A percentile compares a stretch with the other conserved stretches of the same genome.
Conservation (phyloP, 2,329 filamentous ascomycete species). For the Aspergillus hiratsukae region DNA sequence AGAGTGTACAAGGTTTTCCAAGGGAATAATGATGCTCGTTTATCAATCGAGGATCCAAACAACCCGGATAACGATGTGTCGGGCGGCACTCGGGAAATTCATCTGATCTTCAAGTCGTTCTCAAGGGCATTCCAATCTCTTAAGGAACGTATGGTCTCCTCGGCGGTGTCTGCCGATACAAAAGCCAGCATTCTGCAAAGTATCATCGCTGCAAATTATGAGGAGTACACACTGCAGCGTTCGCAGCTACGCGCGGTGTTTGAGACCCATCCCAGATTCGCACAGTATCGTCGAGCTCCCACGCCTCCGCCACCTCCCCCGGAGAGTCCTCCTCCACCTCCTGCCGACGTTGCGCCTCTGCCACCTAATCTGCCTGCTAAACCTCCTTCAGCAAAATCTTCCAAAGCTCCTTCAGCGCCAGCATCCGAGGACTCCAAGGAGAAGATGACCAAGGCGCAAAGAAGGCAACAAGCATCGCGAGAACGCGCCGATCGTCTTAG, state of each 20-base stretch:
- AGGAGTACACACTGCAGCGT: slow-evolving; percentile 66
- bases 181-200: slow-evolving; percentile 61
- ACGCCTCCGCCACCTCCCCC: slow-evolving; percentile 25
- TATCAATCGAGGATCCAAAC: slow-evolving; percentile 92
- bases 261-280: slow-evolving; percentile 36
- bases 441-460: slow-evolving; percentile 22
- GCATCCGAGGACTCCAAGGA: slow-evolving; percentile 13
- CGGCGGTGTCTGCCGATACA: slow-evolving; percentile 15
- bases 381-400: neutral
- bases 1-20: slow-evolving; percentile 45
- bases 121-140: slow-evolving; percentile 58
- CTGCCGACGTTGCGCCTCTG: slow-evolving; percentile 14
- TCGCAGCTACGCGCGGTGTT: slow-evolving; percentile 56
- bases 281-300: slow-evolving; percentile 22
- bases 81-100: slow-evolving; percentile 71
- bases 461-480: slow-evolving; percentile 21
- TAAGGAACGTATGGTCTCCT: slow-evolving; percentile 50
- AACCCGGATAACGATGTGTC: slow-evolving; percentile 81
- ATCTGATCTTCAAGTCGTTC: slow-evolving; percentile 66
- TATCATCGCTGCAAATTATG: slow-evolving; percentile 75
- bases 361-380: slow-evolving; percentile 21
- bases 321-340: slow-evolving; percentile 11
- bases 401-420: neutral
- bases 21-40: slow-evolving; percentile 57
- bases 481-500: slow-evolving; percentile 29